Percentiles rank a stretch among this genome's conserved stretches.
These are phyloP conservation scores for Mycena filopes DNA, from an alignment of 768 basidiomycete genomes.

Conservation along the genomic window DNA sequence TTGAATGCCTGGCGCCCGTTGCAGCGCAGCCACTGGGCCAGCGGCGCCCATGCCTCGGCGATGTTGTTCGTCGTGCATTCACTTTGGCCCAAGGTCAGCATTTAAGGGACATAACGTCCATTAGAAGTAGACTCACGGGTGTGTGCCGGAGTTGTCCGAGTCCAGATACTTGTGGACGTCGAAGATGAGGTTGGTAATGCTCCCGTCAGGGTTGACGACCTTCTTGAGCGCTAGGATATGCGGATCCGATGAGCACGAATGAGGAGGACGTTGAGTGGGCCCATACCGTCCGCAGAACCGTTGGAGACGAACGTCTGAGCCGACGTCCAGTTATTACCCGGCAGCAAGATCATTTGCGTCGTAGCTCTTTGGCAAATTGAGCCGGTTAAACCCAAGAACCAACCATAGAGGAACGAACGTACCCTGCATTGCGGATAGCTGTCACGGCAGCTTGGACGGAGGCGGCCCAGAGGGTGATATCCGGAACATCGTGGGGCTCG, in stretches of 20 bases:
- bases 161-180: conserved; percentile 75
- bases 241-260: background rate
- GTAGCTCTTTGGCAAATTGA: conserved; percentile 50
- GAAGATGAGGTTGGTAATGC: conserved; percentile 57
- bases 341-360: conserved; percentile 64
- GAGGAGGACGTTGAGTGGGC: background rate
- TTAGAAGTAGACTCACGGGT: conserved; percentile 31
- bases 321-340: conserved; percentile 66
- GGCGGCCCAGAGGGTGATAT: conserved; percentile 56
- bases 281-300: conserved; percentile 51
- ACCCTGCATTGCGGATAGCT: conserved; percentile 67
- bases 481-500: conserved; percentile 67
- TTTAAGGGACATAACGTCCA: background rate
- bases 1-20: conserved; percentile 66
- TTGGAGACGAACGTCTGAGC: conserved; percentile 60
- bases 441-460: conserved; percentile 70
- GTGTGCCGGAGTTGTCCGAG: conserved; percentile 54
- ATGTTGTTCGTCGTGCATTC: conserved; percentile 68
- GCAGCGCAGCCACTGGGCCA: conserved; percentile 58
- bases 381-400: too few species aligned
- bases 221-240: conserved; percentile 44
- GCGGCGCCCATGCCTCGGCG: conserved; percentile 53
- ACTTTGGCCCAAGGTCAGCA: conserved; percentile 1
- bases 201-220: conserved; percentile 58
- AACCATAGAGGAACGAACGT: background rate